phyloP scores from a whole-genome alignment of 2,329 filamentous ascomycete genomes.

The Diaporthe vexans region DNA sequence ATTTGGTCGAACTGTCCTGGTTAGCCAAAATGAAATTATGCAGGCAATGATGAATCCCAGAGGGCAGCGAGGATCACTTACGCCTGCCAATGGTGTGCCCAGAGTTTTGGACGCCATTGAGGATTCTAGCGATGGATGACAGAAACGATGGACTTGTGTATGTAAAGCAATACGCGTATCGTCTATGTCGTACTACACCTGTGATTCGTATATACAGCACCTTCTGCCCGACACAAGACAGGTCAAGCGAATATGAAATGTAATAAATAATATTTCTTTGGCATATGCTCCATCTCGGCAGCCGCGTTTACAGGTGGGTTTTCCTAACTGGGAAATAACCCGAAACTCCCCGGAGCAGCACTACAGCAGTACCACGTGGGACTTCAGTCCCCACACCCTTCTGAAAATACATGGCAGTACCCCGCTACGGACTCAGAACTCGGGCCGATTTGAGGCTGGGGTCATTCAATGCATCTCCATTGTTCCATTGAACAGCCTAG shows the following conservation, averaged over 20 bases:
- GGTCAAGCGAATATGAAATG: not conserved
- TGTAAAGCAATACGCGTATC: not conserved
- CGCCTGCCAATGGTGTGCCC: conserved; percentile 21
- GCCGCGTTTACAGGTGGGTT: not conserved
- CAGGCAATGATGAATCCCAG: not conserved
- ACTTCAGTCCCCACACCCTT: not conserved
- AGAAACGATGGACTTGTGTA: not conserved
- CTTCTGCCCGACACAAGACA: not conserved
- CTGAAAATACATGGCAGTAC: not conserved
- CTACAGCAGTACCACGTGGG: not conserved
- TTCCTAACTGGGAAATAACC: not conserved
- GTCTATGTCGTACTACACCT: not conserved
- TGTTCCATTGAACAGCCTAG: not conserved
- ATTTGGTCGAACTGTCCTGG: conserved; percentile 34
- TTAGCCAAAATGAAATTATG: not conserved
- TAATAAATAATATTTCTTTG: not conserved
- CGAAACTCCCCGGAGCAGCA: not conserved
- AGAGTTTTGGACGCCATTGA: conserved; percentile 11
- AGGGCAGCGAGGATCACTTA: not conserved
- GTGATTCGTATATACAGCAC: not conserved
- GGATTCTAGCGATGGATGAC: not conserved
- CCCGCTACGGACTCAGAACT: not conserved
- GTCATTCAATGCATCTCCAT: not conserved
- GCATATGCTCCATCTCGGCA: not conserved
- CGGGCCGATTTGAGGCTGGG: not conserved